These are phyloP conservation scores for Lepidopterella palustris DNA, from an alignment of 495 filamentous ascomycete genomes.

Conservation along the genomic window DNA sequence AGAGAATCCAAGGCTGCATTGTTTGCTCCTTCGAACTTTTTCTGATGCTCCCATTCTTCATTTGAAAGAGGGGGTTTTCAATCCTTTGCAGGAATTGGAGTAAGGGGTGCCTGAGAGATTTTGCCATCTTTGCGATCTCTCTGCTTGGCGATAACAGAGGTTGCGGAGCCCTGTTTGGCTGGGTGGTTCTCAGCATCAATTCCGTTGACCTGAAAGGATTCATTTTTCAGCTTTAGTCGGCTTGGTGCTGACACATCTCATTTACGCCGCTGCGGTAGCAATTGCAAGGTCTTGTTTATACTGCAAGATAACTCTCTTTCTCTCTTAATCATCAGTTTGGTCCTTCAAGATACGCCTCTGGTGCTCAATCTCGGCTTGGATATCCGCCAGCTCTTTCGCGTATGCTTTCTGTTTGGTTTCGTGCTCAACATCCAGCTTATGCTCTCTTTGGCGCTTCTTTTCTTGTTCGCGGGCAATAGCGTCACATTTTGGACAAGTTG, in stretches of 20 bases:
- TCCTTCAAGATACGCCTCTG: slow-evolving; percentile 47
- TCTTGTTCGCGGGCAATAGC: slow-evolving; percentile 44
- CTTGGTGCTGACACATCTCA: neutral
- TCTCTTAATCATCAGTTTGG: slow-evolving; percentile 40
- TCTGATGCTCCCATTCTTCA: slow-evolving; percentile 56
- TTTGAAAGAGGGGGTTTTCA: neutral
- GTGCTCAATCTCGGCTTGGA: slow-evolving; percentile 54
- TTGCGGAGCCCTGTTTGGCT: neutral
- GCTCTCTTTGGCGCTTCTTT: slow-evolving; percentile 43
- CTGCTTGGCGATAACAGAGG: neutral
- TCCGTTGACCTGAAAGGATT: neutral
- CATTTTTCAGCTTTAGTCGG: neutral
- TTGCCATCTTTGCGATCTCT: neutral
- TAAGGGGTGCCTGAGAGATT: neutral
- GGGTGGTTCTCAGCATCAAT: no score
- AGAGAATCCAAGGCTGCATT: slow-evolving; percentile 56
- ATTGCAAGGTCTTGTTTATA: slow-evolving; percentile 37
- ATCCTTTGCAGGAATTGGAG: neutral
- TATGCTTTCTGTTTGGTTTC: slow-evolving; percentile 48
- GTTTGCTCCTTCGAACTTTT: slow-evolving; percentile 42
- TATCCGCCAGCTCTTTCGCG: slow-evolving; percentile 42
- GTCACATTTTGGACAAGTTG: slow-evolving; percentile 46
- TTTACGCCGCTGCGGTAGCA: neutral
- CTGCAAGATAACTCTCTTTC: slow-evolving; percentile 44
- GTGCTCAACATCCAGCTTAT: slow-evolving; percentile 49